Evolutionary conservation across 176 grass and related monocot species (phyloP), one percentile per base, ranked within the genome.

Genomic region (Oryza brachyantha): DNA sequence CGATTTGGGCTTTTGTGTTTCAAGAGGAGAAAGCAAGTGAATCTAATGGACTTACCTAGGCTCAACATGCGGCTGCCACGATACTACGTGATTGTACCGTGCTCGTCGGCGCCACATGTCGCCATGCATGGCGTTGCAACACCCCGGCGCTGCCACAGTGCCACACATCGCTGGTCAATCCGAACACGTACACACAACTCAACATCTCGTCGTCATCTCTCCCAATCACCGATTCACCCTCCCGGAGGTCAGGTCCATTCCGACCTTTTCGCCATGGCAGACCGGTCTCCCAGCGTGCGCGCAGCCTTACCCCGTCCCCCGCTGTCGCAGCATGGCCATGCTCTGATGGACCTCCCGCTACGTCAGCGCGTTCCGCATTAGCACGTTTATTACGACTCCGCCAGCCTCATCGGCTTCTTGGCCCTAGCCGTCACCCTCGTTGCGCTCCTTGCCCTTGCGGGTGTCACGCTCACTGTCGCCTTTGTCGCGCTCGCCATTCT

Each of bases 331-430:
- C 29, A 55, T 22, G 45, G 39, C 43, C 80, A 76, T 27, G 63
- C 42, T 8, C 3, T 38, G 64, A 6, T 38, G 61, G 26, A 26
- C 75, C 14, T 50, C 55, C 26, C 57, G 6, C 57, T 66, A 22
- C 46, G 68, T 46, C 81, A 70, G 29, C 75, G 73, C 13, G 61
- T 79, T 16, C 77, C 85, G 29, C n/a, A n/a, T n/a, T 21, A 78
- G 40, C 74, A 73, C 83, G 67, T n/a, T 3, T 67, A 50, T 3
- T 67, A 50, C 54, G 71, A 66, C 69, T 85, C 84, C 66, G 74
- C 61, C 12, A 79, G 89, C 61, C 48, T 93, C 13, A 36, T 93
- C 45, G 81, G 89, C 24, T 87, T 86, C 73, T 81, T 97, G 10
- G 84, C 91, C 19, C 81, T 97, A 13, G 66, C 88, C 45, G 62